These are phyloP conservation scores for Priceomyces haplophilus DNA, from an alignment of 805 yeast species.

Conservation along the genomic window DNA sequence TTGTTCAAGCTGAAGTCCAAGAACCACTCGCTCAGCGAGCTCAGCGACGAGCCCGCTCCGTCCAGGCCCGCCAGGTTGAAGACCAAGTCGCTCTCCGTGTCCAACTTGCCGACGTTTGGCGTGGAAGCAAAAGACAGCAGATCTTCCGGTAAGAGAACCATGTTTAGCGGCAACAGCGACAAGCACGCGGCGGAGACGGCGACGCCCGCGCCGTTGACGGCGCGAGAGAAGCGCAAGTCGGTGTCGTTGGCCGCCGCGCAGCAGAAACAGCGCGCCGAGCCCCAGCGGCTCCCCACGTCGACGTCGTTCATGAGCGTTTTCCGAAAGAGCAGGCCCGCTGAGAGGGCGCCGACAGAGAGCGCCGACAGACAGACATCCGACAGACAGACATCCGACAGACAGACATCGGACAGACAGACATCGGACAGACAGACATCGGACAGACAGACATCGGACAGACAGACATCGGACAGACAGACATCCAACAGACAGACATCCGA, in stretches of 20 bases:
- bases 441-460: neutral
- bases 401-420: too few species aligned
- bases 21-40: slow-evolving; percentile 21
- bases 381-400: too few species aligned
- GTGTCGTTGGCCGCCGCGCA: neutral
- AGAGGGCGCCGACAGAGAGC: too few species aligned
- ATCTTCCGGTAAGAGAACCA: neutral
- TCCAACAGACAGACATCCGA: neutral
- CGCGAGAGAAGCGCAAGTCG: neutral
- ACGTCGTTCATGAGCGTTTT: slow-evolving; percentile 18
- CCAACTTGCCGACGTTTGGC: slow-evolving; percentile 19
- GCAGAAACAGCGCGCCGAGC: neutral
- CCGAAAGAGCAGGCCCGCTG: slow-evolving; percentile 21
- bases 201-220: neutral
- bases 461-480: neutral
- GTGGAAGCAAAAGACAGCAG: neutral
- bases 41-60: slow-evolving; percentile 4
- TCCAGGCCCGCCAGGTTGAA: slow-evolving; percentile 13
- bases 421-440: slow-evolving; percentile 15
- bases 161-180: neutral
- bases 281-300: slow-evolving; percentile 1
- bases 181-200: neutral
- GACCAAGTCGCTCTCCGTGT: slow-evolving; percentile 29
- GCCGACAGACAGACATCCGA: too few species aligned
- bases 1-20: slow-evolving; percentile 38